Evolutionary conservation across 306 rosid genomes (phyloP), one percentile per base, ranked within the genome.

Genomic region (Castanea sativa): DNA sequence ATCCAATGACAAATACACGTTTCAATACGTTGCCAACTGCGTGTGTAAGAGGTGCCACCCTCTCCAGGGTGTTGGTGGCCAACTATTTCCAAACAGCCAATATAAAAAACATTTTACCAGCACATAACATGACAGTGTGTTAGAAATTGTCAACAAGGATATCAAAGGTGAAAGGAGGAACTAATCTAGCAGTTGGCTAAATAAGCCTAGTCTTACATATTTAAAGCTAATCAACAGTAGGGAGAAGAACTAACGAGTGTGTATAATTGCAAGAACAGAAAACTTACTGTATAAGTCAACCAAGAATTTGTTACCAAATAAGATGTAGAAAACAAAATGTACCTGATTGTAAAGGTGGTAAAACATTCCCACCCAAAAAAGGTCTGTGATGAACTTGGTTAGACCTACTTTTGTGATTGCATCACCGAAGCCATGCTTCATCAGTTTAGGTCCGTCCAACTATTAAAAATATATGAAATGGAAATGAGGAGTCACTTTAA

Each of bases 321-420:
- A 30, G 8, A 16, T 32, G 23, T n/a, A 30, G 43, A 60, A 21
- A 27, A 49, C 27, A 64, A 74, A 32, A 76, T 33, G 30, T 77
- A 91, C 98, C 98, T 94, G 98, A 80, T 94, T 94, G 93, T 94
- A 94, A 74, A 94, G 97, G 70, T 94, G 98, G 86, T 94, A 94
- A 82, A 94, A 94, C 97, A 94, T 82, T 10, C 98, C 98, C 38
- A 94, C 97, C 98, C 97, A 94, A 82, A 94, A 87, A 76, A 94
- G 94, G 85, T 94, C 98, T 32, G 92, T 69, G 74, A 92, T 13
- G 64, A 94, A 94, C 87, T 94, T 94, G 91, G 80, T 90, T 16
- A 89, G 67, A 52, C 98, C 98, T 27, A 94, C 98, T 91, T 91
- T 86, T 58, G 93, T 87, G 85, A 94, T 89, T 74, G 97, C 98